Percentiles rank a stretch among this genome's conserved stretches.
Evolutionary conservation across 305 asterid species (phyloP).

Genomic region (Fraxinus latifolia): DNA sequence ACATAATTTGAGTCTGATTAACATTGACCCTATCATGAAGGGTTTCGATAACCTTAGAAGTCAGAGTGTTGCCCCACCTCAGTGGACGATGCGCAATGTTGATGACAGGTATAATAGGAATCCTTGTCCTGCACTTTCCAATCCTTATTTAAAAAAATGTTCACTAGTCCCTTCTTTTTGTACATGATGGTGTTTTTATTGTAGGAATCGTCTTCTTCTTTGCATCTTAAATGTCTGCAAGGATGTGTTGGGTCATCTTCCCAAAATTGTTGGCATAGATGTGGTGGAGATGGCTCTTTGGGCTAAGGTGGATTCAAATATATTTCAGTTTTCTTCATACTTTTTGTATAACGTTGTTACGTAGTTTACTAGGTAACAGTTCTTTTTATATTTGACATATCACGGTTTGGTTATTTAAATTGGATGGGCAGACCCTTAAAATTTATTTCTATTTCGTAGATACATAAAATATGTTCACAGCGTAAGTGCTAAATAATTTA

Average conservation of each 20-base stretch:
- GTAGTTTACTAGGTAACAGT: conserved; percentile 8
- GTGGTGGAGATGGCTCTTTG: conserved; percentile 94
- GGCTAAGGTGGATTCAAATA: conserved; percentile 72
- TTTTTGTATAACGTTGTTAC: conserved; percentile 17
- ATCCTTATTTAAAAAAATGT: conserved; percentile 11
- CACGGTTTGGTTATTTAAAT: not conserved
- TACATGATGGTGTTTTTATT: conserved; percentile 24
- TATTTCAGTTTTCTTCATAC: conserved; percentile 8
- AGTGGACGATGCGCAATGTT: conserved; percentile 98
- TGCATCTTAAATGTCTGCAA: conserved; percentile 78
- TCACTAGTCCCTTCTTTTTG: conserved; percentile 7
- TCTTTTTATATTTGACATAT: not conserved
- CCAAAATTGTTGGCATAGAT: conserved; percentile 85
- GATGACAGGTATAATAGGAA: conserved; percentile 72
- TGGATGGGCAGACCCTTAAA: not conserved
- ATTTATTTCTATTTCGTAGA: not conserved
- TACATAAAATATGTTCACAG: conserved; percentile 7
- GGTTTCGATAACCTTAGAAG: conserved; percentile 97
- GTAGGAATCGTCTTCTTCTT: conserved; percentile 77
- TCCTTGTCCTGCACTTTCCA: conserved; percentile 14
- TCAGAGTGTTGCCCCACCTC: conserved; percentile 94
- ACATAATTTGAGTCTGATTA: conserved; percentile 12
- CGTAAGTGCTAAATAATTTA: not conserved
- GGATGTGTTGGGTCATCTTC: conserved; percentile 82
- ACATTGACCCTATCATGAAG: conserved; percentile 42